Evolutionary conservation across 2,329 filamentous ascomycete species (phyloP).

Genomic region (Exophiala bonariae): DNA sequence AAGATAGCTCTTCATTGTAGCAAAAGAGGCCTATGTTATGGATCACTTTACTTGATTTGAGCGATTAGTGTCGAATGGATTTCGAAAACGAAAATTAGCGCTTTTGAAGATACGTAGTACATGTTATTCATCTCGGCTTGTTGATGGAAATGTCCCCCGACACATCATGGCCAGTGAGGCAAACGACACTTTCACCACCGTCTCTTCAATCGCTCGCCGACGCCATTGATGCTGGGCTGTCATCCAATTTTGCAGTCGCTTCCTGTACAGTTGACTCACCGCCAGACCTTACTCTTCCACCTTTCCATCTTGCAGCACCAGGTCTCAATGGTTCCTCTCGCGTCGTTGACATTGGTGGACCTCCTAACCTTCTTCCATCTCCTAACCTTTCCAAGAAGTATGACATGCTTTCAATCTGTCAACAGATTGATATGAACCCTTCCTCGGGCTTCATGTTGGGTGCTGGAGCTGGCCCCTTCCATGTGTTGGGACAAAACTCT

Average conservation of each 20-base stretch:
- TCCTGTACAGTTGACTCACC: not conserved
- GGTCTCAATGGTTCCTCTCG: constrained; percentile 43
- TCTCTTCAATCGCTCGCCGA: not conserved
- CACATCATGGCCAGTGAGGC: not conserved
- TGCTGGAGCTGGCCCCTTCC: constrained; percentile 46
- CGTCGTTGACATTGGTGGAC: constrained; percentile 48
- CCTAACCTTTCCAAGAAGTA: constrained; percentile 39
- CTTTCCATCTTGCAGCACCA: constrained; percentile 39
- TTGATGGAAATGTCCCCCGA: no score
- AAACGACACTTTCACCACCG: not conserved
- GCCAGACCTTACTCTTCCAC: constrained; percentile 38
- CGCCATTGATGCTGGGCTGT: not conserved
- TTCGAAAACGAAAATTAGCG: no score
- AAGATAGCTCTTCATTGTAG: no score
- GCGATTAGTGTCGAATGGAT: no score
- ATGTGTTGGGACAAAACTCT: constrained; percentile 43
- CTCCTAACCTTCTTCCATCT: constrained; percentile 40
- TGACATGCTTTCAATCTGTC: constrained; percentile 33
- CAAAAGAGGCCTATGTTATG: no score
- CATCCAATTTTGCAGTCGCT: not conserved
- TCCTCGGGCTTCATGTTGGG: constrained; percentile 39
- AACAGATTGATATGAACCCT: constrained; percentile 38
- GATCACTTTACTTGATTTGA: no score
- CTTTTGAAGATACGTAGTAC: no score
- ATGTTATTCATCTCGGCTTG: no score